Percentiles rank a stretch among this genome's conserved stretches.
Conservation (phyloP, 208 protist genomes). For the Acanthamoeba triangularis region DNA sequence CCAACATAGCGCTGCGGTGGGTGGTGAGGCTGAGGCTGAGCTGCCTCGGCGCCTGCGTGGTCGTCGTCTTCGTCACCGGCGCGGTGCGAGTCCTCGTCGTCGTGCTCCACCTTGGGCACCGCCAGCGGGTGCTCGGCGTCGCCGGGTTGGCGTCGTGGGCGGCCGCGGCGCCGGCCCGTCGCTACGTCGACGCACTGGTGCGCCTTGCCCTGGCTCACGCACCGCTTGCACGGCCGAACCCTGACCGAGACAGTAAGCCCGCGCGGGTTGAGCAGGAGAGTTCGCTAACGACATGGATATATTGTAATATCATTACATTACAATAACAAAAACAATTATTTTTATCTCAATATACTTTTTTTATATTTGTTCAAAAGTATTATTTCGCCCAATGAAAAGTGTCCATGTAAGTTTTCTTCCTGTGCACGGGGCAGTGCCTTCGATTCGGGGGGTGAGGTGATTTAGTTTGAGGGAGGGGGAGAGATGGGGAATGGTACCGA, state of each 20-base stretch:
- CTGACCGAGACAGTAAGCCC: not conserved
- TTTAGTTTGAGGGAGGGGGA: not conserved
- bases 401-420: too few relatives aligned
- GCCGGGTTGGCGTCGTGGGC: not conserved
- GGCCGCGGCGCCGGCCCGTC: not conserved
- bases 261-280: not conserved
- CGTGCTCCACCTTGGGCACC: not conserved
- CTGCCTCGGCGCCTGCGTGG: too few relatives aligned
- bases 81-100: not conserved
- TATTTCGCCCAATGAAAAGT: not conserved
- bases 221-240: conserved; percentile 19
- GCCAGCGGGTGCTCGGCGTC: not conserved
- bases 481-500: not conserved
- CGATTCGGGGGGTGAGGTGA: too few relatives aligned
- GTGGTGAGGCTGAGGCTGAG: not conserved
- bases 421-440: too few relatives aligned
- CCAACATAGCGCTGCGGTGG: not conserved
- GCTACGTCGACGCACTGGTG: conserved; percentile 23
- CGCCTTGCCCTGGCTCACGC: not conserved
- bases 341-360: too few relatives aligned
- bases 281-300: not conserved
- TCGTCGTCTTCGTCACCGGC: not conserved
- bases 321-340: too few relatives aligned
- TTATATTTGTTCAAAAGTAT: not conserved
- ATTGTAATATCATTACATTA: too few relatives aligned